phyloP scores from a whole-genome alignment of 495 filamentous ascomycete genomes.

The Tuber magnatum region DNA sequence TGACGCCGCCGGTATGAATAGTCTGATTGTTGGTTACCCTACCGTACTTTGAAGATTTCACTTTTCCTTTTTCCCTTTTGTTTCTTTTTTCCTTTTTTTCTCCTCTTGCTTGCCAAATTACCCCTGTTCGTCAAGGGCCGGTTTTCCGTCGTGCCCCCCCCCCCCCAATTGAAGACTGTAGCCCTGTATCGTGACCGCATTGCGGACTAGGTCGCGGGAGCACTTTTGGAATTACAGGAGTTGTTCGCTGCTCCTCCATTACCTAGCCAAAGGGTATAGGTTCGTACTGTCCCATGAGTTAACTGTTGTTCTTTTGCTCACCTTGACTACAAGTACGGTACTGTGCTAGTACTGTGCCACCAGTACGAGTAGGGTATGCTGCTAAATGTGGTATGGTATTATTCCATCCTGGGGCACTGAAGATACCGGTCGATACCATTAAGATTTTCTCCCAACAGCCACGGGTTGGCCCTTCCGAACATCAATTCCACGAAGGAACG shows the following conservation, averaged over 20 bases:
- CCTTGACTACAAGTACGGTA: neutral
- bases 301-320: neutral
- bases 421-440: neutral
- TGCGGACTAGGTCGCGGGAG: neutral
- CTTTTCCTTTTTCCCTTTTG: neutral
- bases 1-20: no score
- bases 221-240: neutral
- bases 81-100: no score
- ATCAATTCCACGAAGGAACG: neutral
- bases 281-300: no score
- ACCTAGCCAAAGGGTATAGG: neutral
- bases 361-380: neutral
- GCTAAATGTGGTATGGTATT: neutral
- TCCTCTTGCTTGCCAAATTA: neutral
- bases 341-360: no score
- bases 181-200: no score
- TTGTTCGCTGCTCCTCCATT: neutral
- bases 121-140: neutral
- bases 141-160: no score
- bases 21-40: neutral
- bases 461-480: neutral
- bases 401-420: neutral
- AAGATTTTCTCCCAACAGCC: neutral
- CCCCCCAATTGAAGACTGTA: neutral
- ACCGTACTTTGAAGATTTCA: neutral